Evolutionary conservation across 345 rosid species (phyloP), one percentile per base, ranked within the genome.

Genomic region (Citropsis articulata): DNA sequence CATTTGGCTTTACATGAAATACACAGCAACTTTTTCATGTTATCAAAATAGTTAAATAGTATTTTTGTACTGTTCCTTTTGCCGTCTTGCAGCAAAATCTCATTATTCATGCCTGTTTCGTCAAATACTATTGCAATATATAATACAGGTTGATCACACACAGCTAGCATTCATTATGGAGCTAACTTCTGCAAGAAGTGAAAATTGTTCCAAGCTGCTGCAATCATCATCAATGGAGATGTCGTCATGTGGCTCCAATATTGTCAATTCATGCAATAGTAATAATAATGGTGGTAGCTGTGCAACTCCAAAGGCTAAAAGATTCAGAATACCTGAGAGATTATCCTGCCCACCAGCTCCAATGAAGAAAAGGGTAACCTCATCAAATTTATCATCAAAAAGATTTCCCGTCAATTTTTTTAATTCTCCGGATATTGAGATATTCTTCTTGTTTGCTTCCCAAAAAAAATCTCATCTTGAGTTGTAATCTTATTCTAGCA

Each of bases 261-360:
- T 45, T 45, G 13, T 45, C 50, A 12, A 62, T 27, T 75, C 78
- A 69, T 40, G 25, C 24, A 22, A 7, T 38, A 18, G 12, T 12
- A 8, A 2, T 21, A 8, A 4, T 22, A 55, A 45, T 33, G 68
- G 38, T 2, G 68, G 56, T 22, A 69, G 86, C 10, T 83, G 75
- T 73, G 50, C 57, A 38, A 83, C 81, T 25, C 85, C 88, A 1
- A 85, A 83, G 69, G 81, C 78, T 73, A 28, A 70, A 57, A 85
- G 79, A 71, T 85, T 83, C 62, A 83, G 70, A 73, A 83, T 83
- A 36, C 84, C 84, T 0, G 71, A 81, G 72, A 55, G 4, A 12
- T 48, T 83, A 33, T 42, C 84, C 4, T 83, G 90, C 57, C 88
- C 86, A 53, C 76, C 85, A 42, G 88, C 90, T 61, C 81, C 88